phyloP scores from a whole-genome alignment of 331 rosid genomes.

The Pyracantha coccinea region DNA sequence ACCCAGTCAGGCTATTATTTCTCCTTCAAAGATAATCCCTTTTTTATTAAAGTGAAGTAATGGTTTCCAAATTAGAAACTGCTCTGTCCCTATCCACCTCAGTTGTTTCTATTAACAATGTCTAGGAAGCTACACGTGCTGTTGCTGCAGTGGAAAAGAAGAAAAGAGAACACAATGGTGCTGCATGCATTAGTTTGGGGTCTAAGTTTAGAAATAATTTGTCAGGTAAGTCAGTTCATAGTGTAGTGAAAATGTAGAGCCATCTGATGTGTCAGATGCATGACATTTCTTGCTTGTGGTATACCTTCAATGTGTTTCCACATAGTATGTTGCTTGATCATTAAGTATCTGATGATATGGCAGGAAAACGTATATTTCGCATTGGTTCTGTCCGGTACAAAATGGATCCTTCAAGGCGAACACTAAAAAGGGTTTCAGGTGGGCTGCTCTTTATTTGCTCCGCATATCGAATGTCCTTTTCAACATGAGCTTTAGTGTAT shows the following conservation, averaged over 20 bases:
- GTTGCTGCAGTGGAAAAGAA: constrained; percentile 92
- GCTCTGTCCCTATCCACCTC: background rate
- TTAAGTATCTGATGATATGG: constrained; percentile 28
- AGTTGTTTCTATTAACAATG: background rate
- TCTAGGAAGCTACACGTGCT: constrained; percentile 88
- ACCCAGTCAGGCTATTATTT: background rate
- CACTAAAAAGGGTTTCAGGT: constrained; percentile 87
- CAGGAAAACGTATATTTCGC: constrained; percentile 78
- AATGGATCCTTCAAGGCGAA: constrained; percentile 87
- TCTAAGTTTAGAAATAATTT: constrained; percentile 51
- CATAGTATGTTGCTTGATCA: constrained; percentile 11
- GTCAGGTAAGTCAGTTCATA: constrained; percentile 36
- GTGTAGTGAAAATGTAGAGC: constrained; percentile 2
- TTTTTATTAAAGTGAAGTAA: background rate
- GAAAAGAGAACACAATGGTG: constrained; percentile 68
- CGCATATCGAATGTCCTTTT: background rate
- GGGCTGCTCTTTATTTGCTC: background rate
- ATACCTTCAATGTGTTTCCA: background rate
- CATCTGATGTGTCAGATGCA: constrained; percentile 7
- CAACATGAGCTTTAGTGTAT: background rate
- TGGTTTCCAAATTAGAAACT: constrained; percentile 8
- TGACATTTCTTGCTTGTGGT: background rate
- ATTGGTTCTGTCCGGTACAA: constrained; percentile 61
- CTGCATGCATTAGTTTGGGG: constrained; percentile 35
- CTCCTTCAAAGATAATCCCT: background rate